phyloP scores from a whole-genome alignment of 352 stramenopile species.

The Pythium phragmiticola region DNA sequence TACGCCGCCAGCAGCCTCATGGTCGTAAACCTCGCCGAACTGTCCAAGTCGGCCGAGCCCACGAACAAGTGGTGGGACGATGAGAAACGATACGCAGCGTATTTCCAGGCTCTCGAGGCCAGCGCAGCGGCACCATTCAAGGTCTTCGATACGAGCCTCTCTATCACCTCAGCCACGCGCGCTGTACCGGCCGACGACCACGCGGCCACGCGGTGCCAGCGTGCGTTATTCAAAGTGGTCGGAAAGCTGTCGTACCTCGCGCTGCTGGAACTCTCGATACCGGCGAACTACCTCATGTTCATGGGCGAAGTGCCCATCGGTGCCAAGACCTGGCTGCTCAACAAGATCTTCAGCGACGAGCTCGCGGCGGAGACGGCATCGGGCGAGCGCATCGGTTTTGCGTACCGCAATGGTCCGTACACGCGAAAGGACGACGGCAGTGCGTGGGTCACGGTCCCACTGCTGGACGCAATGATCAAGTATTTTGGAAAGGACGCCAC shows the following conservation, averaged over 20 bases:
- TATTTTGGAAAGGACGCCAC: conserved; percentile 26
- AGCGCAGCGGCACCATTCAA: conserved; percentile 28
- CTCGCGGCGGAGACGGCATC: conserved; percentile 31
- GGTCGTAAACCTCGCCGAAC: conserved; percentile 32
- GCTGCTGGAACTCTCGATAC: conserved; percentile 34
- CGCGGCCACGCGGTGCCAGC: conserved; percentile 34
- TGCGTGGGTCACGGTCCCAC: conserved; percentile 35
- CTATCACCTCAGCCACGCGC: conserved; percentile 17
- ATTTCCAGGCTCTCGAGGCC: conserved; percentile 33
- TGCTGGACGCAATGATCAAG: conserved; percentile 36
- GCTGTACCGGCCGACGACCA: conserved; percentile 27
- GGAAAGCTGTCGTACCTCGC: conserved; percentile 38
- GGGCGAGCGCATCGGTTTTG: conserved; percentile 31
- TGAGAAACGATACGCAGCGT: conserved; percentile 30
- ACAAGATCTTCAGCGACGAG: conserved; percentile 31
- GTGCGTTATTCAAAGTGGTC: conserved; percentile 46
- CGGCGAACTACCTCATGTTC: conserved; percentile 48
- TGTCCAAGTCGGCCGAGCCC: not conserved
- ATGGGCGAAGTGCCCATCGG: conserved; percentile 36
- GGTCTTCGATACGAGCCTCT: conserved; percentile 29
- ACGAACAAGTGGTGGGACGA: conserved; percentile 35
- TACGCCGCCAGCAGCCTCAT: conserved; percentile 32
- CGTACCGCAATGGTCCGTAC: conserved; percentile 36
- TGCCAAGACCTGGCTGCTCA: conserved; percentile 38
- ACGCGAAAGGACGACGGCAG: conserved; percentile 47